Conservation (phyloP, 2,329 filamentous ascomycete genomes). For the Colletotrichum gigasporum region DNA sequence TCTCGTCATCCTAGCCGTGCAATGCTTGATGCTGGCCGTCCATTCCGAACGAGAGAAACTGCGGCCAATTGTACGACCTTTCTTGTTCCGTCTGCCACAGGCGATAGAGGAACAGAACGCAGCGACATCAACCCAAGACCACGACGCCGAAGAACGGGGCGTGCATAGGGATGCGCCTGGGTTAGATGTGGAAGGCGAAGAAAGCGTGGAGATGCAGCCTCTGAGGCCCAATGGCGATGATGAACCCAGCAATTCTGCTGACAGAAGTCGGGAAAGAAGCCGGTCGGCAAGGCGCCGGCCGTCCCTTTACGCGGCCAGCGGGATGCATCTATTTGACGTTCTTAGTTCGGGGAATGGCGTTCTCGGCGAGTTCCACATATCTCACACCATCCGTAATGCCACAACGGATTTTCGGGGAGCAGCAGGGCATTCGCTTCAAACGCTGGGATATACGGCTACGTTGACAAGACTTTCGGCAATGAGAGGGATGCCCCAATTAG, state of each 20-base stretch:
- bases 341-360: conserved; percentile 65
- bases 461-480: conserved; percentile 49
- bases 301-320: conserved; percentile 25
- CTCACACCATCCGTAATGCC: conserved; percentile 58
- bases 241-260: conserved; percentile 2
- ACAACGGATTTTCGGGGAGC: conserved; percentile 56
- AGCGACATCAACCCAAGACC: conserved; percentile 49
- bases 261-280: conserved; percentile 29
- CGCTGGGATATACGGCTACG: conserved; percentile 63
- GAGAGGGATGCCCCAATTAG: conserved; percentile 26
- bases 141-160: conserved; percentile 67
- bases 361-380: conserved; percentile 62
- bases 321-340: conserved; percentile 55
- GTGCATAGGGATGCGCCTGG: conserved; percentile 51
- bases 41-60: conserved; percentile 69
- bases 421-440: conserved; percentile 61
- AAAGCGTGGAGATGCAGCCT: conserved; percentile 58
- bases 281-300: conserved; percentile 35
- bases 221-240: conserved; percentile 25
- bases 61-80: conserved; percentile 46
- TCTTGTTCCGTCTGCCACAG: conserved; percentile 19
- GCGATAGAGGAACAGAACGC: conserved; percentile 9
- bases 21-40: conserved; percentile 72
- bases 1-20: conserved; percentile 62
- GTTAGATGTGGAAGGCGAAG: conserved; percentile 45